Percentiles rank a stretch among this genome's conserved stretches.
These are phyloP conservation scores for Cicer cuneatum DNA, from an alignment of 306 rosid species.

Conservation along the genomic window DNA sequence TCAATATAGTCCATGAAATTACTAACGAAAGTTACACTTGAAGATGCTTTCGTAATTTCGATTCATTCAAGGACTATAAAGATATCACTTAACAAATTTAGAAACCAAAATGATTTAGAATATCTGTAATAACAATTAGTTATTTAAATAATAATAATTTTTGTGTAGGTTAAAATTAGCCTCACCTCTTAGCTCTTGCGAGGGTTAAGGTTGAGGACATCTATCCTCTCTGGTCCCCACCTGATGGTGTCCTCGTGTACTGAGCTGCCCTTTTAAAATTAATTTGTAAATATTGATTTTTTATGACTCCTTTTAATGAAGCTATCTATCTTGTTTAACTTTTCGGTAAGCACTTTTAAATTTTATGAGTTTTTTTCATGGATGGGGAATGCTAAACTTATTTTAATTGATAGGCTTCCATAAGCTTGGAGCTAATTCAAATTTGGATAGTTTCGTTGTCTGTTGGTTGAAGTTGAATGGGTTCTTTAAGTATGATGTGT, in stretches of 20 bases:
- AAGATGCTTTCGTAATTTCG: too few relatives aligned
- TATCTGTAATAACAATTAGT: background rate
- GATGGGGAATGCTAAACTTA: background rate
- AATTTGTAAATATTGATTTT: background rate
- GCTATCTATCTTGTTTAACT: background rate
- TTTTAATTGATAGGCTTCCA: background rate
- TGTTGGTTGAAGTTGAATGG: background rate
- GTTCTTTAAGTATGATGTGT: background rate
- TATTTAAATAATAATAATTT: background rate
- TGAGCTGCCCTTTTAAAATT: background rate
- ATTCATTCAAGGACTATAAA: too few relatives aligned
- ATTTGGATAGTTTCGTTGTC: background rate
- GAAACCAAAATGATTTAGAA: too few relatives aligned
- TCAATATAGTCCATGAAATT: too few relatives aligned
- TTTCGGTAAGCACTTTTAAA: background rate
- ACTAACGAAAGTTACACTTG: too few relatives aligned
- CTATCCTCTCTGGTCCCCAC: background rate
- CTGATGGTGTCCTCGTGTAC: background rate
- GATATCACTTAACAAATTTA: too few relatives aligned
- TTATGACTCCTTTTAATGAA: background rate
- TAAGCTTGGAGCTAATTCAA: slow-evolving; percentile 4
- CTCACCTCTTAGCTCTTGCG: background rate
- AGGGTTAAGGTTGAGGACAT: background rate
- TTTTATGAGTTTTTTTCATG: background rate
- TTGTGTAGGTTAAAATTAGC: background rate